These are phyloP conservation scores for Biscogniauxia sp. DNA, from an alignment of 2,329 filamentous ascomycete species.

Conservation along the genomic window DNA sequence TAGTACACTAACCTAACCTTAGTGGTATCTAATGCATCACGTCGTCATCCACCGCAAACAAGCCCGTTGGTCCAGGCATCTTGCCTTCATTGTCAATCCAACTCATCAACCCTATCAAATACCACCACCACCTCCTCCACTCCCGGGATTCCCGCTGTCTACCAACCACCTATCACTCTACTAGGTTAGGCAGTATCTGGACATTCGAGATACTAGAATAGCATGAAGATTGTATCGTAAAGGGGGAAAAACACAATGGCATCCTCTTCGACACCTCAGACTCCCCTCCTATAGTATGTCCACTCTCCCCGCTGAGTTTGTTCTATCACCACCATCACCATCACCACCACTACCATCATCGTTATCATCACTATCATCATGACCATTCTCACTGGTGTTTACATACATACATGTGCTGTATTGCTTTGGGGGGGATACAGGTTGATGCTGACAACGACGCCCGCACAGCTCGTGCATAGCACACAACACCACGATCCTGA, in stretches of 20 bases:
- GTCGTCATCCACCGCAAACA: neutral
- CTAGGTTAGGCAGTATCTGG: neutral
- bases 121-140: neutral
- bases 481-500: constrained; percentile 86
- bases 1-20: no score
- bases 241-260: constrained; percentile 51
- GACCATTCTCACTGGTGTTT: neutral
- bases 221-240: neutral
- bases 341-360: neutral
- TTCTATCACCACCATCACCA: neutral
- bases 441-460: neutral
- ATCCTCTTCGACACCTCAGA: constrained; percentile 65
- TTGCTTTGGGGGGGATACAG: neutral
- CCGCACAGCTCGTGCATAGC: constrained; percentile 80
- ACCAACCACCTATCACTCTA: neutral
- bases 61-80: neutral
- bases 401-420: neutral
- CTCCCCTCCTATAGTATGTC: constrained; percentile 71
- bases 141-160: neutral
- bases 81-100: neutral
- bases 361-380: neutral
- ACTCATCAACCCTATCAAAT: neutral
- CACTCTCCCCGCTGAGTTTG: constrained; percentile 8
- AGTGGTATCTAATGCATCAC: neutral
- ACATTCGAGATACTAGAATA: constrained; percentile 4